Conservation (phyloP, 2,329 filamentous ascomycete species). For the Xylariales sp. region DNA sequence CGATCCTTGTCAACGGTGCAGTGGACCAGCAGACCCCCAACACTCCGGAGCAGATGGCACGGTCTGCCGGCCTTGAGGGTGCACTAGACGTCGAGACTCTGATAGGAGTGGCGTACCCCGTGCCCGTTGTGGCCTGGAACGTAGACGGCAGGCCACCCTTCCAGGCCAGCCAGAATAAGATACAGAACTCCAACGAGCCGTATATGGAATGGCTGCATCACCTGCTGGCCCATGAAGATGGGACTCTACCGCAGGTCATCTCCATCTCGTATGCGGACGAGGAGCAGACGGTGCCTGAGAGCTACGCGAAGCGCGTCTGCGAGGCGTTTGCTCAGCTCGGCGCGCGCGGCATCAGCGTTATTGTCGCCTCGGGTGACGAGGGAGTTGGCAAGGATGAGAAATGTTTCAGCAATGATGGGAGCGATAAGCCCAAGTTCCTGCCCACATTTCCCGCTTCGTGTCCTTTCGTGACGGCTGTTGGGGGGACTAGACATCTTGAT, state of each 20-base stretch:
- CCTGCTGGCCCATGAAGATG: conserved; percentile 38
- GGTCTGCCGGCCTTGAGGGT: too few relatives aligned
- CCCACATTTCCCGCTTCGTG: conserved; percentile 53
- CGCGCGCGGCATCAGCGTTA: conserved; percentile 50
- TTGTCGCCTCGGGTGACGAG: conserved; percentile 30
- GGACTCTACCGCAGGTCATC: conserved; percentile 51
- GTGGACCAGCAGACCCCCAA: too few relatives aligned
- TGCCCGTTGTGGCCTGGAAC: too few relatives aligned
- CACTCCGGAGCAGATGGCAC: too few relatives aligned
- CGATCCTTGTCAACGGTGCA: too few relatives aligned
- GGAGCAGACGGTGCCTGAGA: conserved; percentile 57
- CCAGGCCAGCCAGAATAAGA: too few relatives aligned
- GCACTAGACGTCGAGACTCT: too few relatives aligned
- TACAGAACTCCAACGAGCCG: conserved; percentile 58
- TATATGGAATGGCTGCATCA: conserved; percentile 58
- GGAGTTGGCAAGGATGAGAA: conserved; percentile 23
- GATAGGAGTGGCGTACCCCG: too few relatives aligned
- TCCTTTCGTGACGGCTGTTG: conserved; percentile 54
- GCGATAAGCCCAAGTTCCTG: conserved; percentile 44
- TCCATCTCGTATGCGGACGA: conserved; percentile 63
- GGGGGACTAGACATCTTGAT: conserved; percentile 42
- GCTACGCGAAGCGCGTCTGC: conserved; percentile 59
- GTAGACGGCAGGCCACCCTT: conserved; percentile 17
- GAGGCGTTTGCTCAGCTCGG: conserved; percentile 60
- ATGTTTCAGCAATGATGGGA: conserved; percentile 53